Conservation (phyloP, 371 early-diverging fungal genomes). For the Lichtheimia ornata region DNA sequence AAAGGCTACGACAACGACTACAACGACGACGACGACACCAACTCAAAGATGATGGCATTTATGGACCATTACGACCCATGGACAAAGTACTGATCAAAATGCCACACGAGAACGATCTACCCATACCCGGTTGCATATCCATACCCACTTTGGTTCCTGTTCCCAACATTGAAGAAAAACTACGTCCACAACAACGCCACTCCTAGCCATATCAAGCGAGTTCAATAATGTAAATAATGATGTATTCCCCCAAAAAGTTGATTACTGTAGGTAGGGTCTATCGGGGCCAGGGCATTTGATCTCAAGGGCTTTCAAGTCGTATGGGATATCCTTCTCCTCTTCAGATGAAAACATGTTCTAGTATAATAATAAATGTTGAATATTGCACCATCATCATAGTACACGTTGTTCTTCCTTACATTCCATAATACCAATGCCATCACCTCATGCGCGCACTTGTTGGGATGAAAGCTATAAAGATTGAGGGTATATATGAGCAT, state of each 20-base stretch:
- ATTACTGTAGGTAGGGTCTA: constrained; percentile 53
- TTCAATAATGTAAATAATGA: too few relatives aligned
- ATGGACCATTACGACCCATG: too few relatives aligned
- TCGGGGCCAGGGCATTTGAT: constrained; percentile 55
- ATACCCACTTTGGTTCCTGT: too few relatives aligned
- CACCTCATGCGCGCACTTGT: constrained; percentile 61
- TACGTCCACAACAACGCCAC: too few relatives aligned
- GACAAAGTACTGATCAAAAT: too few relatives aligned
- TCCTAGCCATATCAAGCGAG: too few relatives aligned
- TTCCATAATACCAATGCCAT: constrained; percentile 70
- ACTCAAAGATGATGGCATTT: too few relatives aligned
- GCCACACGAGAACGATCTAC: too few relatives aligned
- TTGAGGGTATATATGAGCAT: neutral
- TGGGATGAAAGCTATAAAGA: constrained; percentile 64
- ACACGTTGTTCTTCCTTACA: constrained; percentile 29
- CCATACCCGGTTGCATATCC: too few relatives aligned
- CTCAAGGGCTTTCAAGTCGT: constrained; percentile 32
- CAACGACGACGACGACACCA: too few relatives aligned
- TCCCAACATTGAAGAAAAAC: too few relatives aligned
- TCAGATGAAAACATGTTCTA: constrained; percentile 62
- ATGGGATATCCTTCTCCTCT: constrained; percentile 34
- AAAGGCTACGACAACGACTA: too few relatives aligned
- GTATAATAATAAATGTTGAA: neutral
- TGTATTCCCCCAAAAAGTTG: neutral
- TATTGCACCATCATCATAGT: neutral